These are phyloP conservation scores for Cavenderia fasciculata DNA, from an alignment of 78 protist species.

Conservation along the genomic window DNA sequence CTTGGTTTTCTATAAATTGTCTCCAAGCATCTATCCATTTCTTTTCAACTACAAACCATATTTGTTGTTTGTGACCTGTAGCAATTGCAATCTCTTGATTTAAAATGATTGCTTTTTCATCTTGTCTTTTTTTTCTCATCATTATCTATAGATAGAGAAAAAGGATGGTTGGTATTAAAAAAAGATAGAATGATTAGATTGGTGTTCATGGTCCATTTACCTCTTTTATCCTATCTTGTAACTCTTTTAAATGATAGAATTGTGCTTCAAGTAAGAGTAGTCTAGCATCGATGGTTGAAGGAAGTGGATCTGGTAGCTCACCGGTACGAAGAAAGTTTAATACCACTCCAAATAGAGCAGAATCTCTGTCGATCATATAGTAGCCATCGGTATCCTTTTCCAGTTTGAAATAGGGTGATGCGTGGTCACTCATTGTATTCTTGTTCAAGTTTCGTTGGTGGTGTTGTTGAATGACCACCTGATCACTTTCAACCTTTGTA, in stretches of 20 bases:
- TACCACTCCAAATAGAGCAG: conserved; percentile 11
- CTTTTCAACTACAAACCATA: conserved; percentile 8
- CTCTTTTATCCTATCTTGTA: conserved; percentile 11
- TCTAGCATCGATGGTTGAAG: conserved; percentile 1
- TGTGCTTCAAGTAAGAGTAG: conserved; percentile 23
- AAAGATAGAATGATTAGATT: too few relatives aligned
- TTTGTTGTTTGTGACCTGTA: background rate
- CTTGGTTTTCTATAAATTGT: conserved; percentile 37
- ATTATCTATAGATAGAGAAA: conserved; percentile 11
- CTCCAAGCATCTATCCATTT: conserved; percentile 36
- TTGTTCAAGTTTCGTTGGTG: background rate
- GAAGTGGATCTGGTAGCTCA: background rate
- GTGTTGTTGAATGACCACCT: background rate
- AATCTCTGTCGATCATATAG: conserved; percentile 52
- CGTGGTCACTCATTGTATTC: background rate
- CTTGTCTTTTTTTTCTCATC: conserved; percentile 14
- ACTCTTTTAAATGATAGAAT: conserved; percentile 39
- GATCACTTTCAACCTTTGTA: too few relatives aligned
- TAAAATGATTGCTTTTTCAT: background rate
- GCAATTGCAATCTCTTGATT: conserved; percentile 8
- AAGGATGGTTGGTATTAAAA: background rate
- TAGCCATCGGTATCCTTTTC: conserved; percentile 67
- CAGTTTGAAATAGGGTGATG: conserved; percentile 32
- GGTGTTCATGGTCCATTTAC: conserved; percentile 6
- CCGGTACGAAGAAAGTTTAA: conserved; percentile 59